Base-by-base conservation (phyloP, 345 rosid species). In the Gynandropsis gynandra region DNA sequence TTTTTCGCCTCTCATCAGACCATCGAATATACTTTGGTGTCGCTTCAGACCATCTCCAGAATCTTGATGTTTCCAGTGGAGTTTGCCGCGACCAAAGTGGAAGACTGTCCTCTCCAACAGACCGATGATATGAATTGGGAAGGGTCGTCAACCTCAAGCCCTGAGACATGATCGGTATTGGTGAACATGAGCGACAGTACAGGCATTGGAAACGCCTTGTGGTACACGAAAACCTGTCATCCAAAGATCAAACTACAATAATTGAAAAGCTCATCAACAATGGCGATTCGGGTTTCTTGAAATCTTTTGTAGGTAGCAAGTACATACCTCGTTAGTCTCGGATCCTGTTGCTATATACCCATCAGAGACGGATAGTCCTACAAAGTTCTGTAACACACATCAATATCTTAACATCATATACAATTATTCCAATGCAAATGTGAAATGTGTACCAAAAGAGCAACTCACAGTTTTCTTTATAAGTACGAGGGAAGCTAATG, bases 301-400 rank as follows among this genome's bases (percentile, higher is more conserved):
- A 24, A 5, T 24, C 4, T n/a, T n/a, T n/a, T n/a, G n/a, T n/a
- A n/a, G n/a, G 18, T 14, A 42, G 29, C 1, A 62, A 5, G 17
- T 44, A n/a, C 52, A 42, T 78, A 92, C 98, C 98, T 92, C 98
- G 45, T 87, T 92, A 46, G 93, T 92, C 80, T 87, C 96, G 15
- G 98, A 92, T 52, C 96, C 98, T 9, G 98, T 87, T 14, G 95
- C 98, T 67, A 92, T 87, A 62, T 87, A 92, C 58, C 98, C 98
- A 75, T 92, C 83, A 40, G 93, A 77, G 31, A 82, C 95, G 4
- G 96, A 85, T 67, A 92, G 74, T 46, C 98, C 98, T 39, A 92
- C 96, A 60, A 92, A 92, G 69, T 85, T 92, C 96, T 92, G 81
- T 71, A 63, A 67, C 64, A 69, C 12, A 39, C 4, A 4, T 11